A percentile compares a stretch with the other conserved stretches of the same genome.
These are phyloP conservation scores for Aspergillus latus DNA, from an alignment of 2,329 filamentous ascomycete genomes.

Conservation along the genomic window DNA sequence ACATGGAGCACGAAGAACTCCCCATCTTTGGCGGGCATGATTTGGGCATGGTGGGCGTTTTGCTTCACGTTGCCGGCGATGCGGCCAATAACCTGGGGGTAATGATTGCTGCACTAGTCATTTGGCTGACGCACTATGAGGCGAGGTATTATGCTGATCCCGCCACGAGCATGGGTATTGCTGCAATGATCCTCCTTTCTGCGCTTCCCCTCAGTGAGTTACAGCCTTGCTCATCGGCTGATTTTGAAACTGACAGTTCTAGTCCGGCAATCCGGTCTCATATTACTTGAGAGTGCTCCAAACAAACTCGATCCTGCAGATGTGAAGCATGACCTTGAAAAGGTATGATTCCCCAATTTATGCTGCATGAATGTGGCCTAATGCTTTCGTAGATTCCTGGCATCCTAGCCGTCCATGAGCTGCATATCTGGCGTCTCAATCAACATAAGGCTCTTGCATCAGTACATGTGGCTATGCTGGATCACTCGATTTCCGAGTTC, in stretches of 20 bases:
- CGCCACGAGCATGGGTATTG: slow-evolving; percentile 66
- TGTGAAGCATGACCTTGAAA: slow-evolving; percentile 68
- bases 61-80: slow-evolving; percentile 71
- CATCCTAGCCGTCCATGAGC: slow-evolving; percentile 66
- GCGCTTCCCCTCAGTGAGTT: slow-evolving; percentile 42
- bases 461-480: slow-evolving; percentile 65
- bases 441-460: slow-evolving; percentile 69
- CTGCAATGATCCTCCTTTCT: slow-evolving; percentile 68
- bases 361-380: neutral
- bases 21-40: slow-evolving; percentile 52
- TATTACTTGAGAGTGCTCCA: slow-evolving; percentile 68
- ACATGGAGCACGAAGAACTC: slow-evolving; percentile 20
- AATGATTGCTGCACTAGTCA: slow-evolving; percentile 66
- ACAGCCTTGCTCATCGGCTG: neutral
- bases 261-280: slow-evolving; percentile 51
- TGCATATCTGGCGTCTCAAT: slow-evolving; percentile 72
- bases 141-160: slow-evolving; percentile 71
- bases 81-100: slow-evolving; percentile 75
- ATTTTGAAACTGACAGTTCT: neutral
- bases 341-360: neutral
- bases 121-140: slow-evolving; percentile 63
- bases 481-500: slow-evolving; percentile 58
- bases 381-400: slow-evolving; percentile 58
- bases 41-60: slow-evolving; percentile 69
- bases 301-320: slow-evolving; percentile 60